These are phyloP conservation scores for Sordariomycetes sp. DNA, from an alignment of 2,329 filamentous ascomycete genomes.

Conservation along the genomic window DNA sequence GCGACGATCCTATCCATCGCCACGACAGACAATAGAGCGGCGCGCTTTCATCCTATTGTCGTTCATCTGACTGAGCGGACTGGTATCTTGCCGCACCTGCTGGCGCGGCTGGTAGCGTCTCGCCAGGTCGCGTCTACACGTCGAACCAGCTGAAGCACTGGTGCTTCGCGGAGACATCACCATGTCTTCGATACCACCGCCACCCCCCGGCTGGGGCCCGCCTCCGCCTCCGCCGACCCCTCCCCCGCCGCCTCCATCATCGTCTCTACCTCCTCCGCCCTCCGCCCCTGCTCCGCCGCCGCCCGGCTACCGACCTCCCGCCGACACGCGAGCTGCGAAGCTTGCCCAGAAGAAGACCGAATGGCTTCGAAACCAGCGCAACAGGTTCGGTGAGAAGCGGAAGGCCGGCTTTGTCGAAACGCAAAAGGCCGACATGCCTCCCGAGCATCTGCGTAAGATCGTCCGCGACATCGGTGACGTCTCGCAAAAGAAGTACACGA, in stretches of 20 bases:
- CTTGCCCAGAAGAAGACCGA: conserved; percentile 98
- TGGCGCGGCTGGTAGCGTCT: conserved; percentile 4
- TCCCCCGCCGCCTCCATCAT: conserved; percentile 39
- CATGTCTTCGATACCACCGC: conserved; percentile 39
- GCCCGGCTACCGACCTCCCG: conserved; percentile 68
- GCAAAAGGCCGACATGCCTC: conserved; percentile 97
- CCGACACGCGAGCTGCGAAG: conserved; percentile 79
- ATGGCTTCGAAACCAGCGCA: conserved; percentile 86
- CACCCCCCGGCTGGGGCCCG: conserved; percentile 43
- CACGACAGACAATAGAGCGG: background rate
- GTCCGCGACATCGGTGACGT: conserved; percentile 98
- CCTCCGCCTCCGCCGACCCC: conserved; percentile 36
- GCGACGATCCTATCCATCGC: conserved; percentile 3
- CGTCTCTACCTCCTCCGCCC: conserved; percentile 42
- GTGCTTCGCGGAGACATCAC: conserved; percentile 7
- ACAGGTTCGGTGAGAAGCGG: conserved; percentile 91
- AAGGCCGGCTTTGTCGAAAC: conserved; percentile 95
- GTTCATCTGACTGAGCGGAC: background rate
- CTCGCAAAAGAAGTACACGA: conserved; percentile 98
- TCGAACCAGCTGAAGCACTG: background rate
- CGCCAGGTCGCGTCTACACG: background rate
- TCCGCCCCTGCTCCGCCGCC: conserved; percentile 59
- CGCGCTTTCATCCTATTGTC: background rate
- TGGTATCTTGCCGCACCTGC: background rate
- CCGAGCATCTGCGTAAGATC: conserved; percentile 95